Evolutionary conservation across 306 rosid species (phyloP), one percentile per base, ranked within the genome.

Genomic region (Quercus parvula): DNA sequence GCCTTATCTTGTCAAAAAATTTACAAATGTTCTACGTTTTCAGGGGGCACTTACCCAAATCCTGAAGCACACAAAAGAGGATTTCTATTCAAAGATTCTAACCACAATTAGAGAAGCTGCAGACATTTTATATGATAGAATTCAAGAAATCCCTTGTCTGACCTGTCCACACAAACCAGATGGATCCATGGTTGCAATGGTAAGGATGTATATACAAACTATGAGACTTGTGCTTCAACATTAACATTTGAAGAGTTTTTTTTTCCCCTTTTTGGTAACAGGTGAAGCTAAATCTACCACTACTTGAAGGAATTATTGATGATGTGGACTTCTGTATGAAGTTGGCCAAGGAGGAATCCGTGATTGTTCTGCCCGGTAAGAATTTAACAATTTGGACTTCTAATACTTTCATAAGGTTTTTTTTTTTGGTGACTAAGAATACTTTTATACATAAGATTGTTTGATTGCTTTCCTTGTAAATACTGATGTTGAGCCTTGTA

Each of bases 141-240:
- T 88, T 14, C 75, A 88, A 77, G 90, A 76, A 75, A 92, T 90
- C 22, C 84, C 94, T 75, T 85, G 90, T 83, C 84, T 92, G 61
- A 85, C 83, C 67, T 92, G 91, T 64, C 92, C 89, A 28, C 83
- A 86, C 68, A 90, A 87, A 79, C 97, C 94, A n/a, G 90, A 92
- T 77, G 92, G 91, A 51, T 83, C 94, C 78, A 84, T 92, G 94
- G 17, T 69, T 71, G 89, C 74, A 4, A 80, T 92, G 97, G 97
- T 89, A 77, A 46, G 87, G 55, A 51, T 14, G 3, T 22, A 56
- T 19, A 56, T 33, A 73, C 18, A 19, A 2, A 73, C 46, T 35
- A 27, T 27, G 1, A 25, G 61, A 4, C 55, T 76, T 31, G 19
- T 70, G 77, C 52, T 63, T 18, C 77, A 46, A 59, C 28, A 61